Evolutionary conservation across 2,329 filamentous ascomycete genomes (phyloP).

Genomic region (Exophiala sideris): DNA sequence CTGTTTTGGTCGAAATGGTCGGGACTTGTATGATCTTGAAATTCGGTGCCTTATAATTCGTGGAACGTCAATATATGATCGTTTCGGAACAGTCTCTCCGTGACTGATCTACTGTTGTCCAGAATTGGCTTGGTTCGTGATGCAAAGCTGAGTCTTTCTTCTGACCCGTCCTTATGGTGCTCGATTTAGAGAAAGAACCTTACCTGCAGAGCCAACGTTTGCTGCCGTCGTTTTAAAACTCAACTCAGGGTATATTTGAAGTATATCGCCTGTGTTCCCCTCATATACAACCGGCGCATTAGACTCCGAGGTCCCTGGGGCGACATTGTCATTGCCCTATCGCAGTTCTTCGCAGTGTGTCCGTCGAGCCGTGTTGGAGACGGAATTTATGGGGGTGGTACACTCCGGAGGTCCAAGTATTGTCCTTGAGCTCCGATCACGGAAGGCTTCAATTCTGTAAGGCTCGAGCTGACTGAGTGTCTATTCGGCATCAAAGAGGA

Average conservation of each 20-base stretch:
- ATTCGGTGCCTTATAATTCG: too few relatives aligned
- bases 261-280: background rate
- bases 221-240: too few relatives aligned
- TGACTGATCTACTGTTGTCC: too few relatives aligned
- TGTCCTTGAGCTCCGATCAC: background rate
- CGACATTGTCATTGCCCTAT: too few relatives aligned
- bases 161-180: too few relatives aligned
- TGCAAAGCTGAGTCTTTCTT: too few relatives aligned
- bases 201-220: background rate
- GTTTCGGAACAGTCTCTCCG: too few relatives aligned
- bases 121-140: too few relatives aligned
- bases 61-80: too few relatives aligned
- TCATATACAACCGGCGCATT: background rate
- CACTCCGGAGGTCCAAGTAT: background rate
- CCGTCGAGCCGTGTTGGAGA: background rate
- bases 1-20: background rate
- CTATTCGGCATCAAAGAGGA: background rate
- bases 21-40: background rate
- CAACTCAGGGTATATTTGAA: too few relatives aligned
- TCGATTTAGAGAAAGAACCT: background rate
- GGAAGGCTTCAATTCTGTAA: background rate
- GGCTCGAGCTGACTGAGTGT: background rate
- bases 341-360: background rate
- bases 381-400: background rate
- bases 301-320: background rate